Evolutionary conservation across 352 stramenopile species (phyloP).

Genomic region (Chrysophaeum taylorii): DNA sequence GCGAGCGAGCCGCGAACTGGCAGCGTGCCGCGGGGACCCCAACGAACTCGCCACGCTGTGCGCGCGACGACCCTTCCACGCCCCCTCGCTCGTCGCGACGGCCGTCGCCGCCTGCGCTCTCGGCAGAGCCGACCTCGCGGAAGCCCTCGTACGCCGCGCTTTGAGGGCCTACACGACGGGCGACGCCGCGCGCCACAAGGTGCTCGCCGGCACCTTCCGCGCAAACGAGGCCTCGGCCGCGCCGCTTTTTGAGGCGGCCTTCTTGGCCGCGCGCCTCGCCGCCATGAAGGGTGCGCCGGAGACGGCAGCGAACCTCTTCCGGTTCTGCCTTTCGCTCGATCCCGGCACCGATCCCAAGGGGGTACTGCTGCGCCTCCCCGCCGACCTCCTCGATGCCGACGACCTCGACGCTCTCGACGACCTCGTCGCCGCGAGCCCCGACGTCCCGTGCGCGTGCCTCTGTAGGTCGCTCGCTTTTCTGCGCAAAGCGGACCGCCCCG

Average conservation of each 20-base stretch:
- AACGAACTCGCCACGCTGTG: not conserved
- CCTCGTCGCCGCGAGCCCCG: not conserved
- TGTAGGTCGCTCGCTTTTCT: not conserved
- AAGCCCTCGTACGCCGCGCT: not conserved
- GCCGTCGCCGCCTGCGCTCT: not conserved
- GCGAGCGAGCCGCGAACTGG: not conserved
- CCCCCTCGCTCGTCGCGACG: not conserved
- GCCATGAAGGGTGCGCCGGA: not conserved
- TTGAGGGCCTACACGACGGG: not conserved
- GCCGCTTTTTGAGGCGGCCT: not conserved
- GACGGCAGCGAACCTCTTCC: slow-evolving; percentile 8
- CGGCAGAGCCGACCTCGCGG: not conserved
- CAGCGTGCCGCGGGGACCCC: not conserved
- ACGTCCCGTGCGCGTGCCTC: not conserved
- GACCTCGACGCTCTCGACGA: not conserved
- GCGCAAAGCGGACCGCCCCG: not conserved
- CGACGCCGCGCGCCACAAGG: not conserved
- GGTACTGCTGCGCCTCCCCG: not conserved
- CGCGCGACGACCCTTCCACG: not conserved
- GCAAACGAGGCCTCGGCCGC: not conserved
- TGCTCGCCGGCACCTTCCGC: not conserved
- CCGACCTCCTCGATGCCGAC: not conserved
- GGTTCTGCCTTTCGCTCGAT: not conserved
- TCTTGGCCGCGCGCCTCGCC: not conserved
- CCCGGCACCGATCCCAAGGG: not conserved